These are phyloP conservation scores for Quercus wislizeni DNA, from an alignment of 306 rosid species.

Conservation along the genomic window DNA sequence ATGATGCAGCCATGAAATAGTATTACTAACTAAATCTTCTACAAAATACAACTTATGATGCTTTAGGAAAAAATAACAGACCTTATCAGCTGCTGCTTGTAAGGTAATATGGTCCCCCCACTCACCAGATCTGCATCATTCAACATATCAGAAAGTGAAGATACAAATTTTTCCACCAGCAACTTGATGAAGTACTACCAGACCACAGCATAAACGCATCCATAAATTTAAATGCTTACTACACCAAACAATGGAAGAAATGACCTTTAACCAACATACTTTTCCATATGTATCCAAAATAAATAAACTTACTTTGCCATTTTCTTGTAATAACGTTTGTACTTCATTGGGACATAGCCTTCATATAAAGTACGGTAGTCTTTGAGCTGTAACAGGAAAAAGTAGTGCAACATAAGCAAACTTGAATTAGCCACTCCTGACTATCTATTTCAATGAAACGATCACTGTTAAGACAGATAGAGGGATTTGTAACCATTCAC, in stretches of 20 bases:
- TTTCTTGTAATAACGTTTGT: conserved; percentile 77
- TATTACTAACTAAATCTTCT: conserved; percentile 9
- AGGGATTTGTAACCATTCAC: background rate
- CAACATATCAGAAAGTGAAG: conserved; percentile 25
- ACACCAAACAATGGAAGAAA: conserved; percentile 16
- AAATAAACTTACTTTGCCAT: conserved; percentile 65
- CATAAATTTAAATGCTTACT: conserved; percentile 9
- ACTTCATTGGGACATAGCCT: conserved; percentile 93
- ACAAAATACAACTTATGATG: background rate
- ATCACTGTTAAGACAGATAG: background rate
- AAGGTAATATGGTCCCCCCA: conserved; percentile 99
- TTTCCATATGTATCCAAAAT: conserved; percentile 45
- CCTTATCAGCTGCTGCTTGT: conserved; percentile 97
- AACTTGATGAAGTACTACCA: conserved; percentile 11
- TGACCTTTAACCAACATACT: conserved; percentile 46
- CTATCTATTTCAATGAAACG: background rate
- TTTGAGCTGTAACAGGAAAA: conserved; percentile 64
- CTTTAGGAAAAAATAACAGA: conserved; percentile 14
- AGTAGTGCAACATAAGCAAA: conserved; percentile 34
- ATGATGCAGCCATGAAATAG: background rate
- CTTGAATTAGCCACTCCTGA: conserved; percentile 14
- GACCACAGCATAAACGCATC: background rate
- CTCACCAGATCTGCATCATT: conserved; percentile 71
- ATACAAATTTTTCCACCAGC: conserved; percentile 5
- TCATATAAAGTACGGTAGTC: conserved; percentile 64